Conservation (phyloP, 1,284 basidiomycete genomes). For the Cryptococcus floricola region DNA sequence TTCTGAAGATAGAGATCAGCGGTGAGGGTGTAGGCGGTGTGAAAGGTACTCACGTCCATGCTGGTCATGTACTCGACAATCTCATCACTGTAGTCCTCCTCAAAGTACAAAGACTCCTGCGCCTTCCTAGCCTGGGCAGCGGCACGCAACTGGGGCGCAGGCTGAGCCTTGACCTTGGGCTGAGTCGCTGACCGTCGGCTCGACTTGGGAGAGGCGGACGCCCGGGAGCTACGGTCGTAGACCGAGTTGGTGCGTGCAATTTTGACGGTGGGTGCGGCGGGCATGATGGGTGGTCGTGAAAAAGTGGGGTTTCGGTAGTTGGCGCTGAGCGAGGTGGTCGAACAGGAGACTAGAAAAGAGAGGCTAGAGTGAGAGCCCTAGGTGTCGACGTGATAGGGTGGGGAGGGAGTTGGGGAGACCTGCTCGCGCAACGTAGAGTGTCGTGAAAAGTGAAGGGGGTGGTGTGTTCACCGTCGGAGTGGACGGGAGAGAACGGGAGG, state of each 20-base stretch:
- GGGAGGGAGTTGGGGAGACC: conserved; percentile 20
- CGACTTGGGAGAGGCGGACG: conserved; percentile 32
- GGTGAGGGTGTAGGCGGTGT: background rate
- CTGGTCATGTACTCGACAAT: conserved; percentile 89
- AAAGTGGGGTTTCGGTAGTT: background rate
- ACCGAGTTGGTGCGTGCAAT: conserved; percentile 36
- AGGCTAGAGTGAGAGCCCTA: conserved; percentile 2
- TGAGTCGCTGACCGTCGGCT: conserved; percentile 10
- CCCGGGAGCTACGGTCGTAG: conserved; percentile 41
- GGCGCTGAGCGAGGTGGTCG: background rate
- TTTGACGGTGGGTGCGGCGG: conserved; percentile 37
- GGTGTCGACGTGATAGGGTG: conserved; percentile 29
- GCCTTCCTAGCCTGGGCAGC: conserved; percentile 12
- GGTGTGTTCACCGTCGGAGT: background rate
- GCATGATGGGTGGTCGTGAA: conserved; percentile 21
- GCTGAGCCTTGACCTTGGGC: conserved; percentile 15
- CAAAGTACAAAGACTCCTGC: conserved; percentile 54
- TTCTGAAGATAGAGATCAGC: conserved; percentile 54
- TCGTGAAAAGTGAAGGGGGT: background rate
- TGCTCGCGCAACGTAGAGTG: conserved; percentile 19
- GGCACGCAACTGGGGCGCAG: conserved; percentile 9
- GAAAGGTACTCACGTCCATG: conserved; percentile 77
- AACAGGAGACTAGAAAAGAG: conserved; percentile 2
- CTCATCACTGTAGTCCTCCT: conserved; percentile 94
- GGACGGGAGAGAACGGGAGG: background rate